Base-by-base conservation (phyloP, 768 basidiomycete species). In the Tephrocybe sp. region DNA sequence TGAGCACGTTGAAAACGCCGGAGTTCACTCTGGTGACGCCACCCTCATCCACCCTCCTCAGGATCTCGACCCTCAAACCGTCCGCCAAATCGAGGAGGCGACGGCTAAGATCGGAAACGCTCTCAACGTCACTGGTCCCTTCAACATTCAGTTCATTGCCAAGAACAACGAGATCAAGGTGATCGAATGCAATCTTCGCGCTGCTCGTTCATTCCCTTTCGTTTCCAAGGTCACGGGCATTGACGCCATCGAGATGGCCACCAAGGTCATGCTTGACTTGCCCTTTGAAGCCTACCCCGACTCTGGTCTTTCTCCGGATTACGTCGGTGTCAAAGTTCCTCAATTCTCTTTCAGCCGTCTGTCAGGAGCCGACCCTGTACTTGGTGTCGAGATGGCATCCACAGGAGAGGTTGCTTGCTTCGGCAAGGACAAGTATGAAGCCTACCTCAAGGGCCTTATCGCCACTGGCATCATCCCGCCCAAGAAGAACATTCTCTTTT, bases 151-250 rank as follows among this genome's bases (percentile, higher is more conserved):
- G 74, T 97, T 99, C 72, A 97, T 99, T 60, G 95, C 95, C 43
- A 99, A 99, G 81, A 90, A 99, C 73, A 98, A 97, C 73, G 95
- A 97, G 69, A 98, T 99, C 78, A 99, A 99, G 78, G 95, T 99
- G 60, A 99, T 99, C 66, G 95, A 99, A 68, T 98, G 95, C 71
- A 99, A 99, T 71, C 75, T 99, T 27, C 91, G 95, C 48, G 97
- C 97, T 0, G 95, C 95, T 19, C 83, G 95, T 53, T 97, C 95
- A 0, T 97, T 95, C 83, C 95, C 95, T 34, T 99, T 99, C 75
- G 95, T 99, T 21, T 97, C 94, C 7, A 99, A 99, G 69, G 93
- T 97, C 52, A 97, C 97, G 7, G 94, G 94, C 27, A 79, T 97
- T 58, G 94, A 99, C 64, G 95, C 95, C 3, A 97, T 99, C 58